Conservation (phyloP, 352 stramenopile species). For the Elongisporangium senticosum region DNA sequence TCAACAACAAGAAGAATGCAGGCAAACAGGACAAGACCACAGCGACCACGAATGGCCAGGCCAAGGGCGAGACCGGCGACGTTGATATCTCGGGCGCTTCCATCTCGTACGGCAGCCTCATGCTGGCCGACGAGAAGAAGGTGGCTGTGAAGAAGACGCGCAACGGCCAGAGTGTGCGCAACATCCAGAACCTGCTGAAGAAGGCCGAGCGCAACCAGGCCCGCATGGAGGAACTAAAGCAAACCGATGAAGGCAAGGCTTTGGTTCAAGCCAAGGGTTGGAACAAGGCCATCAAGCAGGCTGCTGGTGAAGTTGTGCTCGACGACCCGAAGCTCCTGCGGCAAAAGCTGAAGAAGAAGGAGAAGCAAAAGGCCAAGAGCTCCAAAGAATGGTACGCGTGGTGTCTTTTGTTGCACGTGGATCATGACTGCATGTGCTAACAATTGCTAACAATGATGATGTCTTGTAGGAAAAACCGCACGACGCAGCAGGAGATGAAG, state of each 20-base stretch:
- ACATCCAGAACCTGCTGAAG: constrained; percentile 77
- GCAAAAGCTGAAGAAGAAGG: constrained; percentile 82
- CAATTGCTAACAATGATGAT: constrained; percentile 4
- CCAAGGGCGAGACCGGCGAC: constrained; percentile 12
- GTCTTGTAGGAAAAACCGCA: constrained; percentile 46
- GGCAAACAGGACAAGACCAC: constrained; percentile 12
- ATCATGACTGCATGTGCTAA: not conserved
- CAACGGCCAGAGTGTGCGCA: constrained; percentile 60
- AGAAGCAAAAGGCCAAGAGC: constrained; percentile 76
- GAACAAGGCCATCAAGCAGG: constrained; percentile 72
- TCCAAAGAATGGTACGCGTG: constrained; percentile 54
- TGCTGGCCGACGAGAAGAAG: constrained; percentile 52
- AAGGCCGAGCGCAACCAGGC: constrained; percentile 75
- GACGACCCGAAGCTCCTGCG: constrained; percentile 76
- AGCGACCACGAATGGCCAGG: constrained; percentile 4
- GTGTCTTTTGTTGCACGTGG: not conserved
- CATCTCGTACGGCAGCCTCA: constrained; percentile 76
- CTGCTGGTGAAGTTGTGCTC: constrained; percentile 53
- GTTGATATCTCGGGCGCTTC: constrained; percentile 21
- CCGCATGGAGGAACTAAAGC: constrained; percentile 72
- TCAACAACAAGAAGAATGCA: constrained; percentile 41
- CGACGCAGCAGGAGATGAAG: constrained; percentile 41
- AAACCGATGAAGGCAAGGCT: constrained; percentile 67
- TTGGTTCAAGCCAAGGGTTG: constrained; percentile 60
- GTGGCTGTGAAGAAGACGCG: constrained; percentile 59